These are phyloP conservation scores for Ulota crispa DNA, from an alignment of 225 moss, liverwort and hornwort species.

Conservation along the genomic window DNA sequence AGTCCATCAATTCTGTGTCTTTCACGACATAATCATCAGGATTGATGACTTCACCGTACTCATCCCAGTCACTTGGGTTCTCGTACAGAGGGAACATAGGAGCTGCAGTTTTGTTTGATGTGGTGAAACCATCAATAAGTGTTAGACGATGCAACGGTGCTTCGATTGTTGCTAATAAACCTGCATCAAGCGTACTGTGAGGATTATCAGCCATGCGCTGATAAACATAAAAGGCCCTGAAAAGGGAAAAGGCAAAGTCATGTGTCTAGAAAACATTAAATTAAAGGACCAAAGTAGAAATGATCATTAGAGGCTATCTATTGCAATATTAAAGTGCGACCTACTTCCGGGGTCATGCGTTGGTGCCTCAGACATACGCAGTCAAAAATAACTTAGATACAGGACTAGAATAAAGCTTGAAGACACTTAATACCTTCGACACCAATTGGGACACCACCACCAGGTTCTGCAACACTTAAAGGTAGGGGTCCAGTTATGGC, in stretches of 20 bases:
- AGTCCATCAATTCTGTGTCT: slow-evolving; percentile 82
- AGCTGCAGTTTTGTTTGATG: slow-evolving; percentile 68
- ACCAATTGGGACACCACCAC: slow-evolving; percentile 45
- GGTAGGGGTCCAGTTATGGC: slow-evolving; percentile 55
- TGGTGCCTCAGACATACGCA: background rate
- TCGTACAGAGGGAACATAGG: slow-evolving; percentile 94
- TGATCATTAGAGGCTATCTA: background rate
- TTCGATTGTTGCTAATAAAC: slow-evolving; percentile 33
- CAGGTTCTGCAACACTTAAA: slow-evolving; percentile 58
- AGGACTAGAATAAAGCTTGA: slow-evolving; percentile 20
- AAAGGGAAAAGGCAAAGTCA: background rate
- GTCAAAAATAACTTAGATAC: slow-evolving; percentile 13
- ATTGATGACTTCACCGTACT: slow-evolving; percentile 96
- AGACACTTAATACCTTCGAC: slow-evolving; percentile 40
- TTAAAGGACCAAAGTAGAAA: background rate
- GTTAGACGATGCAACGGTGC: slow-evolving; percentile 58
- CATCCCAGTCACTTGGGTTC: slow-evolving; percentile 91
- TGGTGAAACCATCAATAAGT: slow-evolving; percentile 82
- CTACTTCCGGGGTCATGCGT: background rate
- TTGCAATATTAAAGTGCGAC: slow-evolving; percentile 3
- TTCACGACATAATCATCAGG: slow-evolving; percentile 82
- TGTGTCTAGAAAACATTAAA: background rate
- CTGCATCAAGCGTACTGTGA: slow-evolving; percentile 32
- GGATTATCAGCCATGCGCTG: slow-evolving; percentile 8
- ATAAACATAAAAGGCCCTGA: background rate